Evolutionary conservation across 129 eudicot genomes (phyloP), one percentile per base, ranked within the genome.

Genomic region (Flaveria ramosissima): DNA sequence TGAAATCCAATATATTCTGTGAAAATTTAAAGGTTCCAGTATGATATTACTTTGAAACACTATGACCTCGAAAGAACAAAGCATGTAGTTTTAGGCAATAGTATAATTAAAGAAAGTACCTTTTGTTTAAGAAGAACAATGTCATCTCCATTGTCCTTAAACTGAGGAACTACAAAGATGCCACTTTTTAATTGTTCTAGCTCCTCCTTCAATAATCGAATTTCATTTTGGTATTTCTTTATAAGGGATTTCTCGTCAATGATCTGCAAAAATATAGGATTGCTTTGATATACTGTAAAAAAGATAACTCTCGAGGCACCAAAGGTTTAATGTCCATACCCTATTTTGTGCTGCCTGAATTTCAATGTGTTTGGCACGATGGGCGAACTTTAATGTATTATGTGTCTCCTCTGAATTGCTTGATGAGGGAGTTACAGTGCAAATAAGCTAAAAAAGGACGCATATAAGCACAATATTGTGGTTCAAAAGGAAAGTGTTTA

Each of bases 291-390:
- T 67, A 63, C 55, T 15, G 46, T 30, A 41, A 36, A 82, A 16
- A 80, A 68, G 12, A 71, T 45, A 16, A 55, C 17, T 9, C 11
- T 68, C 9, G n/a, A 66, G 56, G 52, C 69, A 39, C 73, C 19
- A 42, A 82, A 68, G 72, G 76, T 80, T 73, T 30, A 26, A 53
- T 23, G 12, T 59, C 24, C 60, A 71, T 74, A 91, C 99, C 92
- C 92, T 91, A 86, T 94, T 94, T 77, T 94, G 99, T 77, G 97
- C 92, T 66, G 97, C 96, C 76, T 89, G 99, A 82, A 94, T 91
- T 86, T 94, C 99, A 59, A 94, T 87, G 73, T 86, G 96, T 77
- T 94, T 94, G 64, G 98, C 96, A 63, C 97, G 97, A 77, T 94
- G 97, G 45, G 98, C 98, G 80, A 94, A 94, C 83, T 94, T 94